Evolutionary conservation across 306 rosid species (phyloP).

Genomic region (Prosopis cineraria): DNA sequence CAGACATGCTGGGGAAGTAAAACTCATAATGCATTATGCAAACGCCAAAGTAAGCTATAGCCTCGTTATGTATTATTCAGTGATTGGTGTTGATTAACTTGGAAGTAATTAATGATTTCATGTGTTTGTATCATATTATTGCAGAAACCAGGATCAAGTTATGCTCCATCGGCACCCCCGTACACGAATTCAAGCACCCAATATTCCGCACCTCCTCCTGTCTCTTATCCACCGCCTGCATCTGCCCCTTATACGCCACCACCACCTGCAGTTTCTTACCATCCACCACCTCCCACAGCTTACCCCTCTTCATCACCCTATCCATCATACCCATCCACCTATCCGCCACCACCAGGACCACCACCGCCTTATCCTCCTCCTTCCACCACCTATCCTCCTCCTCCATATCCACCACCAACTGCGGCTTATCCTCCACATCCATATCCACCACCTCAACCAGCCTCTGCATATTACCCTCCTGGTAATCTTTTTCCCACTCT

Average conservation of each 20-base stretch:
- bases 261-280: background rate
- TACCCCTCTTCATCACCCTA: conserved; percentile 8
- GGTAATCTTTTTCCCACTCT: conserved; percentile 33
- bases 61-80: background rate
- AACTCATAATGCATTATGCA: conserved; percentile 48
- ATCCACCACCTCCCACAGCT: background rate
- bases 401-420: conserved; percentile 22
- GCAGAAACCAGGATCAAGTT: conserved; percentile 27
- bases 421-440: conserved; percentile 9
- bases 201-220: background rate
- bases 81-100: background rate
- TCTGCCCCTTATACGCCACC: background rate
- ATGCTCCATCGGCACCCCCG: conserved; percentile 21
- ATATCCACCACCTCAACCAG: background rate
- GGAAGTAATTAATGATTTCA: background rate
- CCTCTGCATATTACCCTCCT: conserved; percentile 47
- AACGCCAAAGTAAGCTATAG: conserved; percentile 30
- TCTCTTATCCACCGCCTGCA: background rate
- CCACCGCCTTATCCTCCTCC: conserved; percentile 35
- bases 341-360: conserved; percentile 22
- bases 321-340: conserved; percentile 2
- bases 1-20: conserved; percentile 51
- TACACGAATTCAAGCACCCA: background rate
- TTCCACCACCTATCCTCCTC: conserved; percentile 33
- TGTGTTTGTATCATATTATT: conserved; percentile 13